Base-by-base conservation (phyloP, 345 rosid genomes). In the Eucalyptus erythrocorys region DNA sequence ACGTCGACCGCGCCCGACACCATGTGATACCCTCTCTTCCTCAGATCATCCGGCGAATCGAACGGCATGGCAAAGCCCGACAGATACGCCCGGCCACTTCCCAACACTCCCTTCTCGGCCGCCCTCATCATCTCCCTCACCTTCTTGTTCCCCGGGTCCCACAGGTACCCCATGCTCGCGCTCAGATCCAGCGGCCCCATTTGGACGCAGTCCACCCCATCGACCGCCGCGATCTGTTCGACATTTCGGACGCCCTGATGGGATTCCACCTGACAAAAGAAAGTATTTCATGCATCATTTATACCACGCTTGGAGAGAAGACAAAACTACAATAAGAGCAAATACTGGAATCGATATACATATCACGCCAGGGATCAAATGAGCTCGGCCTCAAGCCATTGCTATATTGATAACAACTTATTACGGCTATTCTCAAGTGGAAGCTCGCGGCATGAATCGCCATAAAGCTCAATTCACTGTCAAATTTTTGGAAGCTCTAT, bases 121-220 rank as follows among this genome's bases (percentile, higher is more conserved):
- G 22, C 87, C 87, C 93, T 90, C 95, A 96, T 55, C 96, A 89
- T 93, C 92, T 94, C 94, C 37, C 93, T 92, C 71, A 94, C 99
- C 92, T 96, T 97, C 97, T 91, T 94, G 87, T 96, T 95, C 66
- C 98, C 99, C 1, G 98, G 99, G 89, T 97, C 99, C 98, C 98
- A 96, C 87, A 96, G 84, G 55, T 96, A 97, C 40, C 98, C 99
- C 94, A 97, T 87, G 90, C 96, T 95, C 7, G 95, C 99, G 86
- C 99, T 96, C 45, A 97, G 93, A 92, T 97, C 98, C 94, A 97
- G 92, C 76, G 97, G 99, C 45, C 99, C 99, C 97, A 97, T 96
- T 87, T 96, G 98, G 80, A 97, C 91, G 92, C 99, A 96, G 91
- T 96, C 99, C 4, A 97, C 98, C 49, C 99, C 99, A 14, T 96